Base-by-base conservation (phyloP, 1,284 basidiomycete species). In the Pyrrhoderma lamaoense region DNA sequence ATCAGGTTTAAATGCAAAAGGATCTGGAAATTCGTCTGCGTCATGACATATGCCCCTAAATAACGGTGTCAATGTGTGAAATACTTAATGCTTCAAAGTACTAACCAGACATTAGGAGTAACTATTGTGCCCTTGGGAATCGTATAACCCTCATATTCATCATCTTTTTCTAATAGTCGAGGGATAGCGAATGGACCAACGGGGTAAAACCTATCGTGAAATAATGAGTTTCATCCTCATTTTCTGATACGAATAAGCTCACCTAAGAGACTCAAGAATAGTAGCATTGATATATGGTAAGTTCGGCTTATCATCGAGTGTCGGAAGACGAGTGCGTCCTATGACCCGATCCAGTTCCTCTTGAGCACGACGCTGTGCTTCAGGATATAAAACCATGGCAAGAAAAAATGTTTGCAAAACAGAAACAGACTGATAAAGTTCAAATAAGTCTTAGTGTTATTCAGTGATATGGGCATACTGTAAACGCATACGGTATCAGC, bases 251-350 rank as follows among this genome's bases (percentile, higher is more conserved):
- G 16, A 5, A 40, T 14, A n/a, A 44, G 9, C 9, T 38, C 22
- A 54, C 53, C 53, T 40, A 14, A 59, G 22, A 8, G 56, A 56
- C 43, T 63, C 62, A 38, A 55, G 48, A 18, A 57, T 48, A 19
- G 62, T 49, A 2, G 60, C 60, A 21, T 60, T 49, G 14, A 58
- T 47, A 40, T 62, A 63, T 16, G 60, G 62, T n/a, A 63, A 40
- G 13, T 44, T 42, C 8, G 53, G 42, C 21, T 51, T 43, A 45
- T 63, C 62, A 3, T 54, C 53, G 16, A 62, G 47, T 3, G 47
- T 54, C 3, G 62, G 62, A 7, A 62, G 47, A 13, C 55, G 49
- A 11, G 59, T 54, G 1, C 25, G 46, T 3, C 61, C 61, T 16
- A 60, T 47, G 13, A 62, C 59, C 16, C 39, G 23, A 31, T 62